A percentile compares a stretch with the other conserved stretches of the same genome.
These are phyloP conservation scores for Backusella parvicylindrica DNA, from an alignment of 192 early-diverging fungal genomes.

Conservation along the genomic window DNA sequence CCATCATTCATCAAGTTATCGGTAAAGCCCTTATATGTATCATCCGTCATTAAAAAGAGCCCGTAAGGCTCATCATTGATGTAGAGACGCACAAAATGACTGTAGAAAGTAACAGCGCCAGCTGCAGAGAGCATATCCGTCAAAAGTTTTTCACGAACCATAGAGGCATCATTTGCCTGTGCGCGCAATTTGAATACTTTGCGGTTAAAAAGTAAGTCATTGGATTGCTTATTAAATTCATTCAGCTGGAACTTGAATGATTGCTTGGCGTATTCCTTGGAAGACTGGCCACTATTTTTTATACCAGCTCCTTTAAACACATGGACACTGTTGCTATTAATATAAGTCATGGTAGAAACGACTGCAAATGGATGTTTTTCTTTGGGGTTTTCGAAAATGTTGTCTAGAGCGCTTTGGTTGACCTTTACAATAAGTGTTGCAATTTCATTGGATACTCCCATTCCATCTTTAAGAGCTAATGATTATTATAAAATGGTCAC, in stretches of 20 bases:
- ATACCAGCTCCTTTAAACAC: conserved; percentile 33
- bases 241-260: conserved; percentile 40
- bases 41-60: conserved; percentile 42
- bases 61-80: conserved; percentile 42
- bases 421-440: conserved; percentile 1
- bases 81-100: conserved; percentile 38
- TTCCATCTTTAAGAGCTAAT: conserved; percentile 12
- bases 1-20: conserved; percentile 5
- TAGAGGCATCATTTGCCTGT: conserved; percentile 39
- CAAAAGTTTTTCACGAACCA: conserved; percentile 36
- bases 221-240: conserved; percentile 25
- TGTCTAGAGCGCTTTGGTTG: neutral
- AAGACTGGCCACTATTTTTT: conserved; percentile 42
- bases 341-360: conserved; percentile 35
- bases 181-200: conserved; percentile 43
- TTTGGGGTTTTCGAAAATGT: neutral
- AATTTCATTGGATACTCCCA: conserved; percentile 38
- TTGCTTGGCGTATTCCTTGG: conserved; percentile 39
- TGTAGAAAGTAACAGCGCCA: conserved; percentile 38
- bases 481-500: neutral
- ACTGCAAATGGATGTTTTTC: neutral
- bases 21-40: conserved; percentile 5
- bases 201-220: conserved; percentile 25
- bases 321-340: conserved; percentile 31
- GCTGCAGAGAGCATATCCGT: conserved; percentile 37